These are phyloP conservation scores for Mucor sp. DNA, from an alignment of 371 early-diverging fungal genomes.

Conservation along the genomic window DNA sequence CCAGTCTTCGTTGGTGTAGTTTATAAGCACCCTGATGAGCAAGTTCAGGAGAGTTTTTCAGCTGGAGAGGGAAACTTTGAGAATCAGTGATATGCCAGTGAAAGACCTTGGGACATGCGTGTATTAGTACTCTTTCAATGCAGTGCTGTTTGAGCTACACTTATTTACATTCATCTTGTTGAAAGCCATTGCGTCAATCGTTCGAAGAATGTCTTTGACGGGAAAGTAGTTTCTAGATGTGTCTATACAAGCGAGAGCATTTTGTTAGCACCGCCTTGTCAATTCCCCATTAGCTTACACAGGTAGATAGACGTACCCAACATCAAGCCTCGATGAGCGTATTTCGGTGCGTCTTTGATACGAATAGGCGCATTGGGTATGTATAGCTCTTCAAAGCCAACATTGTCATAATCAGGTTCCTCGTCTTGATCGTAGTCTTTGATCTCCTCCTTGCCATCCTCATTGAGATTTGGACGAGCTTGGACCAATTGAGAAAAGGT, in stretches of 20 bases:
- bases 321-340: conserved; percentile 74
- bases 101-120: conserved; percentile 40
- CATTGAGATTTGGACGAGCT: conserved; percentile 16
- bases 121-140: neutral
- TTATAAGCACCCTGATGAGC: conserved; percentile 54
- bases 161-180: conserved; percentile 58
- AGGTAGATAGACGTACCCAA: conserved; percentile 35
- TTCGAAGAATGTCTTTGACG: conserved; percentile 56
- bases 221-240: conserved; percentile 80
- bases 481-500: conserved; percentile 75
- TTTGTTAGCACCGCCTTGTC: neutral
- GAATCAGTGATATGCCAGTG: conserved; percentile 83
- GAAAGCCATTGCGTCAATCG: conserved; percentile 58
- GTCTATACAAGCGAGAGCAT: too few relatives aligned
- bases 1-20: conserved; percentile 41
- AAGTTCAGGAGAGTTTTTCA: conserved; percentile 52
- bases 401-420: conserved; percentile 23
- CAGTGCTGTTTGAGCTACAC: neutral
- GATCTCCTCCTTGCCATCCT: neutral
- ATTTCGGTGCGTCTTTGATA: conserved; percentile 71
- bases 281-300: neutral
- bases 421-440: conserved; percentile 11
- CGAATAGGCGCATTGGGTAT: conserved; percentile 62
- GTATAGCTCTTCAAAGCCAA: conserved; percentile 29
- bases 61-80: conserved; percentile 66